Evolutionary conservation across 2,329 filamentous ascomycete genomes (phyloP), one percentile per base, ranked within the genome.

Genomic region (Fusarium tricinctum): DNA sequence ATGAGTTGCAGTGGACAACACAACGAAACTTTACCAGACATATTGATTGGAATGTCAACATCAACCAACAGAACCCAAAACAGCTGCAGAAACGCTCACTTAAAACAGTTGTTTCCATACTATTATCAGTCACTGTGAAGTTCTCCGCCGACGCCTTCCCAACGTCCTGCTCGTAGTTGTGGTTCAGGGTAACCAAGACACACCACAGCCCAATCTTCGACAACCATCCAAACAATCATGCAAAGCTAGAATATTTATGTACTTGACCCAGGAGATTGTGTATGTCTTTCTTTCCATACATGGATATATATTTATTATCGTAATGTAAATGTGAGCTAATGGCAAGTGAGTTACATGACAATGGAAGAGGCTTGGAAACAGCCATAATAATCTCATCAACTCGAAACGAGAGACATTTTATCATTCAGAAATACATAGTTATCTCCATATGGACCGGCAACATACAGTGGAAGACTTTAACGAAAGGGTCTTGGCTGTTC

Each of bases 161-260:
- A n/a, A 22, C 15, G 17, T 8, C 23, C 3, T 30, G 12, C 17
- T 20, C 28, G 14, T 48, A 19, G 28, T 22, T 13, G 17, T 28
- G 35, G 20, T 58, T 22, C 20, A 64, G 60, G 58, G 60, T 63
- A 63, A 51, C 13, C n/a, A 6, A 19, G 15, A 33, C 23, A 33
- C 23, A 23, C 7, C 14, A 35, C 14, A 13, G 22, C 33, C 15
- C 13, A 19, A 22, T 15, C 20, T 30, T 17, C 13, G 6, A 42
- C 15, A 17, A 22, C 9, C 9, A 20, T 39, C 20, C 32, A 32
- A 13, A 13, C 13, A 17, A 47, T 39, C 32, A 4, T 17, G 9
- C 20, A 9, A 19, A 17, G 3, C 12, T 7, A 12, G 19, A 19
- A 9, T 23, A 6, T 2, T 15, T 45, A 6, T 8, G 9, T 22